Conservation (phyloP, 208 protist genomes). For the Acanthamoeba royreba region DNA sequence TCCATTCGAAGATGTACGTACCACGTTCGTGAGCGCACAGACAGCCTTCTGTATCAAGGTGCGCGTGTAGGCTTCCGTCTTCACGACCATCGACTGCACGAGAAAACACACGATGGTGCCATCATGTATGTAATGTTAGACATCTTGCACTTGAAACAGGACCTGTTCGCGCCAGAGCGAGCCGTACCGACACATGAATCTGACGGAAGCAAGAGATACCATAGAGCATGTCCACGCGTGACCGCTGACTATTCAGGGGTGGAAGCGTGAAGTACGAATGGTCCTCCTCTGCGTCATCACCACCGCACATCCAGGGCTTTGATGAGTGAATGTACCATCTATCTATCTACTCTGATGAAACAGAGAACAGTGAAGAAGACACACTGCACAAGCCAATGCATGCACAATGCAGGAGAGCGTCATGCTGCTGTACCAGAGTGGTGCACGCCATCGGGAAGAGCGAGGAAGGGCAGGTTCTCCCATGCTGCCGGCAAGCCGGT, state of each 20-base stretch:
- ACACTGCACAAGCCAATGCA: no score
- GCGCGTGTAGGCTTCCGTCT: slow-evolving; percentile 21
- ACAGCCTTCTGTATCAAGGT: neutral
- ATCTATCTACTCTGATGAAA: no score
- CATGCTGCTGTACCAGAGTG: neutral
- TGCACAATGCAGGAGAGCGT: no score
- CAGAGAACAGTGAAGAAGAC: neutral
- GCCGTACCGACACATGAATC: neutral
- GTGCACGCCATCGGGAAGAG: slow-evolving; percentile 13
- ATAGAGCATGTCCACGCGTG: neutral
- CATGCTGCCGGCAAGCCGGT: neutral
- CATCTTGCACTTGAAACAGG: no score
- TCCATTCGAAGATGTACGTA: no score
- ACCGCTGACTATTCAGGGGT: neutral
- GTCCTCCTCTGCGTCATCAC: neutral
- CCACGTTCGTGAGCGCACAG: slow-evolving; percentile 27
- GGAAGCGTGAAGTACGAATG: neutral
- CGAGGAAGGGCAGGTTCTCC: slow-evolving; percentile 33
- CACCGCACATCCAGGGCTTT: neutral
- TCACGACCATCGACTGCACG: neutral
- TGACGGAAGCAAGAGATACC: slow-evolving; percentile 22
- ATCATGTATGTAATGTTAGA: no score
- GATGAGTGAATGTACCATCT: neutral
- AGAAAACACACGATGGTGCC: no score
- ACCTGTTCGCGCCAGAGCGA: no score